Base-by-base conservation (phyloP, 2,329 filamentous ascomycete species). In the Diaporthe citriasiana region DNA sequence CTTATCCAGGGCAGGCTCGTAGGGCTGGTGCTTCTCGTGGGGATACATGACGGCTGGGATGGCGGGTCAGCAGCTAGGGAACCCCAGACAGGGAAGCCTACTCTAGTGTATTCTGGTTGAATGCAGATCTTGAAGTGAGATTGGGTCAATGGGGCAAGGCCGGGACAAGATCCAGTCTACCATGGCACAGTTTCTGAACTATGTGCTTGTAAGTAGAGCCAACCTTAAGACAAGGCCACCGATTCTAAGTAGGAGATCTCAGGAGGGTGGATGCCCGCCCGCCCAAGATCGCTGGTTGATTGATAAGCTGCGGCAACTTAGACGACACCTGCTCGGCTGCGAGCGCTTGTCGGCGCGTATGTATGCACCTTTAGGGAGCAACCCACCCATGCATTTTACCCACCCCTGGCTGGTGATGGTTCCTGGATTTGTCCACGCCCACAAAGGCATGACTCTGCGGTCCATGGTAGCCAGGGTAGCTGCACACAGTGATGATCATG, bases 1-100 rank as follows among this genome's bases (percentile, higher is more conserved):
- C 66, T 57, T 59, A 56, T 68, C 66, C n/a, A 47, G 27, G 12
- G 47, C 63, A 13, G 10, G 56, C 71, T 73, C 71, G 51, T 73
- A 68, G 66, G 66, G 71, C 57, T 73, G 74, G 53, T 55, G 17
- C 50, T 75, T 75, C 68, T 72, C 74, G 72, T 47, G 45, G 69
- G 27, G 50, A 65, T 66, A 33, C 73, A 75, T 75, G 25, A 38
- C 59, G 65, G 38, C 22, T 22, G 22, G 45, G 45, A 25, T 10
- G 10, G 38, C 40, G 47, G 50, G 38, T 65, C 30, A 63, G 69
- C 25, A 30, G 35, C 68, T 63, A 30, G 42, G 68, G 69, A 33
- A 45, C 42, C 57, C 69, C 56, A 47, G 69, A 33, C 53, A 40
- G 55, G n/a, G 45, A 51, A 25, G 56, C n/a, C 68, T 63, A 63